Evolutionary conservation across 306 rosid genomes (phyloP).

Genomic region (Rubus parviflorus): DNA sequence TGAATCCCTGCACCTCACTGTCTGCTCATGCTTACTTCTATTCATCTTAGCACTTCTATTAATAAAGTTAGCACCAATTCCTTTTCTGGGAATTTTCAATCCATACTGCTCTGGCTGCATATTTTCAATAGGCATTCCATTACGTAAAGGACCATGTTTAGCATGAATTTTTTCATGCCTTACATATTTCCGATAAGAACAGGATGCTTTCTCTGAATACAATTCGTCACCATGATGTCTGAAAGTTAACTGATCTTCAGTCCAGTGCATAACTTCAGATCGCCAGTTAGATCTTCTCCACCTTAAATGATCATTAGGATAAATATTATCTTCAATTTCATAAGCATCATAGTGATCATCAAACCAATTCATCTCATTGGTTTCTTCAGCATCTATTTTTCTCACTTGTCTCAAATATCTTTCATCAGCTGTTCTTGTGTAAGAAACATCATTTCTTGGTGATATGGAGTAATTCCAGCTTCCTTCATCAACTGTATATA

Average conservation of each 20-base stretch:
- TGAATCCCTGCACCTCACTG: conserved; percentile 52
- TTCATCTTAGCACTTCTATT: conserved; percentile 37
- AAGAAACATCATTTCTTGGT: conserved; percentile 29
- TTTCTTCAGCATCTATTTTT: conserved; percentile 26
- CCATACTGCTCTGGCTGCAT: conserved; percentile 33
- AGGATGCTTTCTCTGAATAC: conserved; percentile 26
- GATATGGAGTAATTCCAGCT: conserved; percentile 27
- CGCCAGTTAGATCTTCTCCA: conserved; percentile 29
- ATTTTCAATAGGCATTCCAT: conserved; percentile 33
- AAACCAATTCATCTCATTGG: conserved; percentile 37
- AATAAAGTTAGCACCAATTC: conserved; percentile 29
- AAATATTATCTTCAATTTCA: conserved; percentile 37
- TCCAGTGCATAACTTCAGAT: conserved; percentile 45
- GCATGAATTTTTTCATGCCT: conserved; percentile 23
- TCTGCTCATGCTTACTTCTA: conserved; percentile 41
- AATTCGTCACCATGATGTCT: conserved; percentile 33
- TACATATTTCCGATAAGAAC: conserved; percentile 18
- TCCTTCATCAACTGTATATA: conserved; percentile 19
- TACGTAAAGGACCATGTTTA: conserved; percentile 33
- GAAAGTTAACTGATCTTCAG: conserved; percentile 35
- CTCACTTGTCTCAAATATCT: conserved; percentile 32
- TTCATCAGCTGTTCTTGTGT: conserved; percentile 32
- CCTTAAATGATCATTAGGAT: conserved; percentile 35
- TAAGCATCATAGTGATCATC: conserved; percentile 28
- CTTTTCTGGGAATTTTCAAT: conserved; percentile 32